Conservation (phyloP, 345 rosid species). For the Aegle marmelos region DNA sequence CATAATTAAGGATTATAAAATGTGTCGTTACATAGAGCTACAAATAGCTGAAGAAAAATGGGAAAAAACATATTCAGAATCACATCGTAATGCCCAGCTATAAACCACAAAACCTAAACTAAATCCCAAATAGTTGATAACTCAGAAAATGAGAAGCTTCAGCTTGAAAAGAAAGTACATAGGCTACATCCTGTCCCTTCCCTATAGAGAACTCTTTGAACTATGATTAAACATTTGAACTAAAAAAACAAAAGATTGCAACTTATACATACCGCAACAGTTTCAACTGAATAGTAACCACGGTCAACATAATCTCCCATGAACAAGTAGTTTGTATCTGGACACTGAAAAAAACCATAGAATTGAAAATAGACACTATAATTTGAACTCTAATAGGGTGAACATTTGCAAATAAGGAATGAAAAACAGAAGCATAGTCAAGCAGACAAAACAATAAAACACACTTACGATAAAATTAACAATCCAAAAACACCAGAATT, state of each 20-base stretch:
- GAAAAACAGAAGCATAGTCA: too few relatives aligned
- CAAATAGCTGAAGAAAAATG: constrained; percentile 57
- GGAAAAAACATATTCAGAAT: constrained; percentile 9
- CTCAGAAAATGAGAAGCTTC: neutral
- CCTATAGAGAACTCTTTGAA: neutral
- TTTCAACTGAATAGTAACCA: constrained; percentile 96
- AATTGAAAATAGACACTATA: constrained; percentile 1
- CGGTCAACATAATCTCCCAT: constrained; percentile 99
- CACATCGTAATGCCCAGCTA: neutral
- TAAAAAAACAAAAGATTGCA: neutral
- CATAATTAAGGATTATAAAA: too few relatives aligned
- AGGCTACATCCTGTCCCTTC: neutral
- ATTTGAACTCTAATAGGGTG: neutral
- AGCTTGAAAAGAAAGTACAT: neutral
- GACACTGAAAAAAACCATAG: constrained; percentile 57
- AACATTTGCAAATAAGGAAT: neutral
- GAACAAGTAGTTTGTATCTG: constrained; percentile 90
- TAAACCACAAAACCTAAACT: neutral
- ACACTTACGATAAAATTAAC: too few relatives aligned
- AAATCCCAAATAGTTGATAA: neutral
- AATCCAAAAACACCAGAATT: too few relatives aligned
- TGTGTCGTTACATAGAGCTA: too few relatives aligned
- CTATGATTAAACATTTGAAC: neutral
- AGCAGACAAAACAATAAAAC: too few relatives aligned
- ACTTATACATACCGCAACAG: constrained; percentile 68